Evolutionary conservation across 495 filamentous ascomycete genomes (phyloP), one percentile per base, ranked within the genome.

Genomic region (Geopyxis carbonaria): DNA sequence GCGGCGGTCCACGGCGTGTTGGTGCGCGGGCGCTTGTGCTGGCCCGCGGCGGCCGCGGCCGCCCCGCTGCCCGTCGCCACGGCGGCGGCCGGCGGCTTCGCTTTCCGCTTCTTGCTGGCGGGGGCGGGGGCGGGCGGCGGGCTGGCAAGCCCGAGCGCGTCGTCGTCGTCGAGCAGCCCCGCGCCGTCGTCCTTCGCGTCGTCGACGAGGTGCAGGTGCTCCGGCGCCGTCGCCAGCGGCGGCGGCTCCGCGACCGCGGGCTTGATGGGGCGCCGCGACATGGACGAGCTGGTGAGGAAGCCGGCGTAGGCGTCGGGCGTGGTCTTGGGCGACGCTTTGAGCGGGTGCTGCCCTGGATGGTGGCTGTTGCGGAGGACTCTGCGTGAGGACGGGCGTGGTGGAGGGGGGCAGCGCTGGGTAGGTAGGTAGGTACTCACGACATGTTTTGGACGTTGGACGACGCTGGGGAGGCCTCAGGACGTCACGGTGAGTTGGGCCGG

Each of bases 1-100:
- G 77, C 78, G 2, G 89, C 81, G 0, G 85, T 93, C 89, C 89
- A 97, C 7, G 89, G 89, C 4, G 89, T 97, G 54, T 97, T 97
- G 11, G 89, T 95, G 44, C 89, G 64, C 47, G 82, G 85, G 64
- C 92, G 92, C 65, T 93, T 94, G 25, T 4, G 36, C 28, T 9
- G 33, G 73, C 72, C 0, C 78, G 76, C 2, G 77, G 70, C 6
- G 66, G 59, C 41, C 64, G 58, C 15, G 61, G 9, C 20, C 9
- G 27, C 32, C 36, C 46, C 14, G 44, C 50, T 20, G 39, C n/a
- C n/a, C n/a, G n/a, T n/a, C n/a, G n/a, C n/a, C n/a, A n/a, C n/a
- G n/a, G n/a, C n/a, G n/a, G 46, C 40, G 18, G 43, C 40, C 14
- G 49, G 47, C 16, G 50, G 43, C 31, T 52, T 52, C n/a, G 34